phyloP scores from a whole-genome alignment of 2,329 filamentous ascomycete species.

The Juglanconis juglandina region DNA sequence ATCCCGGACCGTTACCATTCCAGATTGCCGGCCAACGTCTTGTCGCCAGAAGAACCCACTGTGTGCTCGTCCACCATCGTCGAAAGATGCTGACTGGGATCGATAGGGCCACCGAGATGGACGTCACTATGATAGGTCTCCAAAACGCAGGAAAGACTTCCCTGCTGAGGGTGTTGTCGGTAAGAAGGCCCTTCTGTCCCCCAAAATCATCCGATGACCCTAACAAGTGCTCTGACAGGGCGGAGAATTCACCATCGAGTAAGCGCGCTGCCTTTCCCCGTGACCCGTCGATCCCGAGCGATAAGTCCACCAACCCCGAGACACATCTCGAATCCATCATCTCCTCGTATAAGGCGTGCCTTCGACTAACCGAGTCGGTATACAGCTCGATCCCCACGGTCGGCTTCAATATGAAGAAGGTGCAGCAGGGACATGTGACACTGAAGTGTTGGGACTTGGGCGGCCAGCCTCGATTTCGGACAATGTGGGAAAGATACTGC shows the following conservation, averaged over 20 bases:
- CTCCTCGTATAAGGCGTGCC: conserved; percentile 34
- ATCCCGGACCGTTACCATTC: conserved; percentile 9
- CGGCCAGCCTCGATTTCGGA: conserved; percentile 91
- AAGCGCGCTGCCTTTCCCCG: conserved; percentile 44
- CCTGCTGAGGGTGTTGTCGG: conserved; percentile 85
- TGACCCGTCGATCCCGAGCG: conserved; percentile 18
- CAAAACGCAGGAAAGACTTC: conserved; percentile 99
- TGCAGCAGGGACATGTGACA: conserved; percentile 96
- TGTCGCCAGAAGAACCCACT: not conserved
- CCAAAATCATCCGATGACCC: not conserved
- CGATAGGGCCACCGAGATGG: conserved; percentile 94
- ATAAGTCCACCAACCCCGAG: conserved; percentile 20
- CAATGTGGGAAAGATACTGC: conserved; percentile 99
- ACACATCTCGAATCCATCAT: conserved; percentile 9
- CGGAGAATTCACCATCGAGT: conserved; percentile 98
- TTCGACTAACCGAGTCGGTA: conserved; percentile 20
- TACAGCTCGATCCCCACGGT: conserved; percentile 94
- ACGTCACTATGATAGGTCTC: conserved; percentile 97
- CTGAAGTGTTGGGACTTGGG: conserved; percentile 99
- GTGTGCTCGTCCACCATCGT: not conserved
- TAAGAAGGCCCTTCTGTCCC: conserved; percentile 52
- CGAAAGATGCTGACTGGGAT: conserved; percentile 8
- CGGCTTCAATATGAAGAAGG: conserved; percentile 98
- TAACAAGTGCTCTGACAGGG: conserved; percentile 56
- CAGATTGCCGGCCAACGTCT: conserved; percentile 21